Conservation (phyloP, 2,329 filamentous ascomycete species). For the Calonectria honghensis region DNA sequence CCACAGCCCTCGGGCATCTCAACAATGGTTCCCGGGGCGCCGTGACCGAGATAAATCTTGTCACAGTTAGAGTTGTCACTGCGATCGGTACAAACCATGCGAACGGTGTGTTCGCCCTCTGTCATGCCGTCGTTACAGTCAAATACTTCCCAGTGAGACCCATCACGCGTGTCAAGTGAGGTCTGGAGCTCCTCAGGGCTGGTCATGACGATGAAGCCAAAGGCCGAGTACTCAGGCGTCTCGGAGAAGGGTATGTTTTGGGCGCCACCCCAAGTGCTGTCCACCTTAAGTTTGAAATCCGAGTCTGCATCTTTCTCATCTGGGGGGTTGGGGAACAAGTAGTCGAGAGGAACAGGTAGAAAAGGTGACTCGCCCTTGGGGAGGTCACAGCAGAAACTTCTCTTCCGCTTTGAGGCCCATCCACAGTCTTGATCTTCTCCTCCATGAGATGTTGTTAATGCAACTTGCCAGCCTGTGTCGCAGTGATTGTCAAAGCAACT, state of each 20-base stretch:
- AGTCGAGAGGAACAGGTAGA: not conserved
- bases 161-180: conserved; percentile 7
- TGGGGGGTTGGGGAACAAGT: not conserved
- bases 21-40: conserved; percentile 2
- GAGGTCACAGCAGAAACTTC: not conserved
- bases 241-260: not conserved
- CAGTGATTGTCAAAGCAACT: not conserved
- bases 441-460: not conserved
- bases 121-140: not conserved
- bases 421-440: not conserved
- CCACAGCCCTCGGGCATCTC: conserved; percentile 11
- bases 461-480: not conserved
- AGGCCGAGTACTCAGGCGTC: not conserved
- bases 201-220: not conserved
- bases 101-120: not conserved
- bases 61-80: not conserved
- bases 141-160: conserved; percentile 2
- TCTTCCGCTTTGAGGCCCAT: not conserved
- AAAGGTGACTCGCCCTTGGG: not conserved
- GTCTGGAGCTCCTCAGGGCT: not conserved
- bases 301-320: not conserved
- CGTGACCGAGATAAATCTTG: not conserved
- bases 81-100: not conserved
- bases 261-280: conserved; percentile 5
- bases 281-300: not conserved